These are phyloP conservation scores for Camelina sativa DNA, from an alignment of 345 rosid genomes.

Conservation along the genomic window DNA sequence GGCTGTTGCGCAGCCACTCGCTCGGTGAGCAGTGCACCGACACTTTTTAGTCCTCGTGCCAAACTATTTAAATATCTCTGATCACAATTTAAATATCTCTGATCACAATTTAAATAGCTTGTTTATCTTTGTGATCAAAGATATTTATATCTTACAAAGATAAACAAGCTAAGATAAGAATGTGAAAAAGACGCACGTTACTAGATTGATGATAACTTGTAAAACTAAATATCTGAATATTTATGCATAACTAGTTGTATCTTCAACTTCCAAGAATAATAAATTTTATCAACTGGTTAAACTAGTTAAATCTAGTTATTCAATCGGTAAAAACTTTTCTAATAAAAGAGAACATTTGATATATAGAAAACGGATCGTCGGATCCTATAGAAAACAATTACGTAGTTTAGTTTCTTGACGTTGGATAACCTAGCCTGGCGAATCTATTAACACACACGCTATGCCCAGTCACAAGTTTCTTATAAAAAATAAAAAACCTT, in stretches of 20 bases:
- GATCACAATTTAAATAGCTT: no score
- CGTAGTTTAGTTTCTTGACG: conserved; percentile 6
- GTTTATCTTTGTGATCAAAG: no score
- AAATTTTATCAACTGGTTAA: no score
- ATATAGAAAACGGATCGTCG: no score
- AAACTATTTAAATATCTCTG: no score
- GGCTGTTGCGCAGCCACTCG: conserved; percentile 31
- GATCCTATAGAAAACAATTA: no score
- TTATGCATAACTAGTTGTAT: neutral
- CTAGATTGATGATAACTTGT: neutral
- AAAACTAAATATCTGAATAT: neutral
- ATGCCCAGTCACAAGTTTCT: conserved; percentile 27
- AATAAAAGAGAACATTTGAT: no score
- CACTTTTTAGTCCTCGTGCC: conserved; percentile 34
- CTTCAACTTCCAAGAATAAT: neutral
- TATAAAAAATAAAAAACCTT: conserved; percentile 19
- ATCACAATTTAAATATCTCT: no score
- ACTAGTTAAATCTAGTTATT: no score
- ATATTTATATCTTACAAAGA: neutral
- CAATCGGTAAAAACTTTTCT: no score
- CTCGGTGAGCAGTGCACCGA: conserved; percentile 40
- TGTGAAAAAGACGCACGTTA: neutral
- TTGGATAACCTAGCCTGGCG: conserved; percentile 29
- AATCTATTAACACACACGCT: conserved; percentile 33
- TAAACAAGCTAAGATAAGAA: neutral